These are phyloP conservation scores for Dryas octopetala DNA, from an alignment of 306 rosid genomes.

Conservation along the genomic window DNA sequence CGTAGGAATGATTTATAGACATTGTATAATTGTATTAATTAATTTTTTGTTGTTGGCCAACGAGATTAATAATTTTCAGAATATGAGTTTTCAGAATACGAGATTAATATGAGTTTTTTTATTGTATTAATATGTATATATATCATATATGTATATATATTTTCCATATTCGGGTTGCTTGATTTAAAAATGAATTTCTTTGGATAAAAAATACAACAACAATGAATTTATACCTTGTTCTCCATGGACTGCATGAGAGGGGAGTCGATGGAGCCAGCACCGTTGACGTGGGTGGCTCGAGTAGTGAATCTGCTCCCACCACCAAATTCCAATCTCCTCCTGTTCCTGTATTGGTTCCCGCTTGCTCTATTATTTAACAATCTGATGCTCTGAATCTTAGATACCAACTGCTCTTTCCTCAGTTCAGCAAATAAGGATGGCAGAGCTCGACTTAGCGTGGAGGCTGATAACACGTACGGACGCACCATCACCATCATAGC, in stretches of 20 bases:
- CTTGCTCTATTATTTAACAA: background rate
- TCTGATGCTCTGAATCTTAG: background rate
- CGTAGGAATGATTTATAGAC: no score
- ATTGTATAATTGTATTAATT: no score
- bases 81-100: no score
- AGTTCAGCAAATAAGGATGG: background rate
- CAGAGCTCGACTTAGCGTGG: slow-evolving; percentile 2
- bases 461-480: slow-evolving; percentile 16
- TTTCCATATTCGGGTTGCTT: no score
- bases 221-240: slow-evolving; percentile 26
- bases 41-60: no score
- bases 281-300: slow-evolving; percentile 56
- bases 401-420: background rate
- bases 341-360: background rate
- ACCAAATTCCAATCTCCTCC: slow-evolving; percentile 9
- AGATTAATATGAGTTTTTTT: no score
- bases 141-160: no score
- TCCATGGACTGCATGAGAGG: slow-evolving; percentile 78
- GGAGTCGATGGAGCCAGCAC: slow-evolving; percentile 63
- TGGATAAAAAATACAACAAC: no score
- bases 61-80: no score
- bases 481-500: slow-evolving; percentile 19
- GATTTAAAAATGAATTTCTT: no score
- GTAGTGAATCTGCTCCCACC: slow-evolving; percentile 37
- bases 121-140: no score